These are phyloP conservation scores for Akebia trifoliata DNA, from an alignment of 164 flowering plant genomes.

Conservation along the genomic window DNA sequence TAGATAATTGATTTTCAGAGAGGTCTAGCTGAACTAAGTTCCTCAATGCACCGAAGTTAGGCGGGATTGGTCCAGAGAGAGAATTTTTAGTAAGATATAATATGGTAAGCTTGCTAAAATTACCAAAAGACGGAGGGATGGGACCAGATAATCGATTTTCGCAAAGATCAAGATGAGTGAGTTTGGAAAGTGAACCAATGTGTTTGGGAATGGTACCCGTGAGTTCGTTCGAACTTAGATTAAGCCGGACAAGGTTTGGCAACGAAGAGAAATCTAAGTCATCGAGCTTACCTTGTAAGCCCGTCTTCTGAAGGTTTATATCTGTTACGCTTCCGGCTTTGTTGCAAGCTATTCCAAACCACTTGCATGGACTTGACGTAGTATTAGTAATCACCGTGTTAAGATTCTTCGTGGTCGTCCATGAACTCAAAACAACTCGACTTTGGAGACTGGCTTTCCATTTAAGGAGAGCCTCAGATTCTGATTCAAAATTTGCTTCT, in stretches of 20 bases:
- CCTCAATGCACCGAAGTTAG: no score
- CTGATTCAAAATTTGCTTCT: neutral
- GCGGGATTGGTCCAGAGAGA: neutral
- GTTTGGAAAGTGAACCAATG: conserved; percentile 2
- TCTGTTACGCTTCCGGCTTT: neutral
- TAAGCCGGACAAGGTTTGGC: neutral
- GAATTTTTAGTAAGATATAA: neutral
- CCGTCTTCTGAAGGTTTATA: neutral
- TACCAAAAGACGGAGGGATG: no score
- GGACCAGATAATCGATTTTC: neutral
- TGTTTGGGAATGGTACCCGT: neutral
- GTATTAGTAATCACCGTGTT: neutral
- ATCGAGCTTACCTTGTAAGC: conserved; percentile 2
- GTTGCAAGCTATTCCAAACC: conserved; percentile 7
- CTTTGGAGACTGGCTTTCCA: conserved; percentile 2
- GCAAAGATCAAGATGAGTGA: neutral
- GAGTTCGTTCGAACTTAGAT: neutral
- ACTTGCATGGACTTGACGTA: neutral
- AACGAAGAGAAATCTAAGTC: neutral
- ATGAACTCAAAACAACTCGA: neutral
- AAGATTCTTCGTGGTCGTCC: neutral
- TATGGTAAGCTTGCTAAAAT: neutral
- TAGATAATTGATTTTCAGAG: no score
- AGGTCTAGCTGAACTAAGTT: no score
- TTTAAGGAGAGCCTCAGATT: neutral